A percentile compares a stretch with the other conserved stretches of the same genome.
Evolutionary conservation across 805 yeast species (phyloP).

Genomic region (Lachancea quebecensis): DNA sequence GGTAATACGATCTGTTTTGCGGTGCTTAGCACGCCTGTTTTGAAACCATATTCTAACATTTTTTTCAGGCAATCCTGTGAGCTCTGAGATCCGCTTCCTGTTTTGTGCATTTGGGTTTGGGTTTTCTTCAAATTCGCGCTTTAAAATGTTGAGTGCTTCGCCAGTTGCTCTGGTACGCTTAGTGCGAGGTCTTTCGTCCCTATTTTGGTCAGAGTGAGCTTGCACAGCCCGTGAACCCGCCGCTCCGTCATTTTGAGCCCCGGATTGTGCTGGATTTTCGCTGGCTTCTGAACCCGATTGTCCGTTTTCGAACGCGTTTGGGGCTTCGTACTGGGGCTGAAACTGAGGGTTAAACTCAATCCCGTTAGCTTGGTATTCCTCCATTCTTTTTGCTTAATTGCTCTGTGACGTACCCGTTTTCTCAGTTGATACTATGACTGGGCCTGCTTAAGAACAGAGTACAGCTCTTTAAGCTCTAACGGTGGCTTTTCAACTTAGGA

Average conservation of each 20-base stretch:
- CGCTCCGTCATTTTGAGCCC: neutral
- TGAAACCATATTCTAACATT: slow-evolving; percentile 93
- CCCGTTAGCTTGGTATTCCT: slow-evolving; percentile 1
- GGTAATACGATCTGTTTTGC: slow-evolving; percentile 36
- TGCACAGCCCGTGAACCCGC: slow-evolving; percentile 3
- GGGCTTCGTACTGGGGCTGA: no score
- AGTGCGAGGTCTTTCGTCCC: slow-evolving; percentile 18
- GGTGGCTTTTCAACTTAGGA: no score
- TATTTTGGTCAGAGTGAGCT: neutral
- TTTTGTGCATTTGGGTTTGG: slow-evolving; percentile 71
- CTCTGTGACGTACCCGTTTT: no score
- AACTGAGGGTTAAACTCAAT: neutral
- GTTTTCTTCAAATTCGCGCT: slow-evolving; percentile 61
- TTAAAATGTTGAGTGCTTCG: slow-evolving; percentile 61
- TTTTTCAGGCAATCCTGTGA: slow-evolving; percentile 77
- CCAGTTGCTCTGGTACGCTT: slow-evolving; percentile 74
- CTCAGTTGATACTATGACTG: neutral
- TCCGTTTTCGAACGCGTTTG: neutral
- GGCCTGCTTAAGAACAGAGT: no score
- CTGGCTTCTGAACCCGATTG: no score
- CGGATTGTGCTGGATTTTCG: no score
- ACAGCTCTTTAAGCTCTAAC: no score
- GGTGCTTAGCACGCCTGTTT: slow-evolving; percentile 71
- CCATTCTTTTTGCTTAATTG: neutral
- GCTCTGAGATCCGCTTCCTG: slow-evolving; percentile 60